Conservation (phyloP, 2,329 filamentous ascomycete species). For the Akanthomyces uredinophilus region DNA sequence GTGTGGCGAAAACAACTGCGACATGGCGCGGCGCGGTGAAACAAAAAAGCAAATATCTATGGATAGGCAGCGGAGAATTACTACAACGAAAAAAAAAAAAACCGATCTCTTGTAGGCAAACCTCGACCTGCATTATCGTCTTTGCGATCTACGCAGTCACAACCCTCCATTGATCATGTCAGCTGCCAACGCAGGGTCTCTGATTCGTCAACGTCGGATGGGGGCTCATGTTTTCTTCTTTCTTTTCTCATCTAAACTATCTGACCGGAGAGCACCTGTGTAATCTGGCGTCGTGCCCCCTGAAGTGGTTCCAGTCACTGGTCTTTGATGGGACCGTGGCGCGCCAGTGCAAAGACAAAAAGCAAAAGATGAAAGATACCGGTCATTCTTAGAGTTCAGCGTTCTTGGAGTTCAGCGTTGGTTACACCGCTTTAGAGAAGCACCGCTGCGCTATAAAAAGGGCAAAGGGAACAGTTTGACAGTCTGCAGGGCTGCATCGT, state of each 20-base stretch:
- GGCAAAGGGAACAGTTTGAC: no score
- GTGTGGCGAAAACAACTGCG: not conserved
- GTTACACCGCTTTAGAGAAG: no score
- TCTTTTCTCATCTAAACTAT: not conserved
- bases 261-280: no score
- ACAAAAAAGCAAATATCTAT: no score
- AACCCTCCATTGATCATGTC: not conserved
- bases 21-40: not conserved
- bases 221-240: not conserved
- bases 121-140: not conserved
- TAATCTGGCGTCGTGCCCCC: no score
- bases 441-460: no score
- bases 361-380: not conserved
- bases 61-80: no score
- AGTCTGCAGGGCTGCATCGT: constrained; percentile 7
- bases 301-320: no score
- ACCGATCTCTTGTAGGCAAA: no score
- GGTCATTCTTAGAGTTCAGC: not conserved
- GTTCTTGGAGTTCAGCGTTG: not conserved
- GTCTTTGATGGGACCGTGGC: no score
- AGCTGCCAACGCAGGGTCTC: not conserved
- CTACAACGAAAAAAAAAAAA: no score
- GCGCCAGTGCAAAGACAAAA: not conserved
- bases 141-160: not conserved
- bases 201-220: not conserved